Conservation (phyloP, 106 monocot species). For the Phalaenopsis equestris region DNA sequence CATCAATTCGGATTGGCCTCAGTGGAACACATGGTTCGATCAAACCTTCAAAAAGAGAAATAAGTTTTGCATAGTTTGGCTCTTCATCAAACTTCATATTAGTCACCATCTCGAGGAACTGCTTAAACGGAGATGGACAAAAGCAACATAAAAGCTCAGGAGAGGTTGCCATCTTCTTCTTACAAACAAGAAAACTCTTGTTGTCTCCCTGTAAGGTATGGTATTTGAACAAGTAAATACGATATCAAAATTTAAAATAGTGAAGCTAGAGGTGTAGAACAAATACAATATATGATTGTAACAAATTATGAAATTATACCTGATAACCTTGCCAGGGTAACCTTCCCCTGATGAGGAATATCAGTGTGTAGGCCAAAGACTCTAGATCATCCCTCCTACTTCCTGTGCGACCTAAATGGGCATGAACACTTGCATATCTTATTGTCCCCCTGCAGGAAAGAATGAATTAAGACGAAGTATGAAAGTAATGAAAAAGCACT, state of each 20-base stretch:
- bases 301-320: conserved; percentile 25
- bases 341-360: conserved; percentile 84
- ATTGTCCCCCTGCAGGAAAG: conserved; percentile 72
- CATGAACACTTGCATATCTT: conserved; percentile 98
- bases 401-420: conserved; percentile 91
- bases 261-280: background rate
- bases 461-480: conserved; percentile 5
- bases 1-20: conserved; percentile 90
- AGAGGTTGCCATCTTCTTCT: conserved; percentile 94
- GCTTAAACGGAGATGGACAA: conserved; percentile 82
- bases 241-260: background rate
- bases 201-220: conserved; percentile 70
- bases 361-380: conserved; percentile 82
- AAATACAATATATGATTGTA: background rate
- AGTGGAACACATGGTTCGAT: conserved; percentile 65
- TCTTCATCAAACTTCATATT: conserved; percentile 98
- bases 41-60: conserved; percentile 81
- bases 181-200: conserved; percentile 94
- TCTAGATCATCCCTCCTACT: conserved; percentile 97
- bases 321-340: conserved; percentile 98
- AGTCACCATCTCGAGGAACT: conserved; percentile 79
- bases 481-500: background rate
- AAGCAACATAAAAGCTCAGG: conserved; percentile 74
- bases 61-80: conserved; percentile 82
- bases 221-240: background rate